Evolutionary conservation across 257 asterid species (phyloP), one percentile per base, ranked within the genome.

Genomic region (Mentha longifolia): DNA sequence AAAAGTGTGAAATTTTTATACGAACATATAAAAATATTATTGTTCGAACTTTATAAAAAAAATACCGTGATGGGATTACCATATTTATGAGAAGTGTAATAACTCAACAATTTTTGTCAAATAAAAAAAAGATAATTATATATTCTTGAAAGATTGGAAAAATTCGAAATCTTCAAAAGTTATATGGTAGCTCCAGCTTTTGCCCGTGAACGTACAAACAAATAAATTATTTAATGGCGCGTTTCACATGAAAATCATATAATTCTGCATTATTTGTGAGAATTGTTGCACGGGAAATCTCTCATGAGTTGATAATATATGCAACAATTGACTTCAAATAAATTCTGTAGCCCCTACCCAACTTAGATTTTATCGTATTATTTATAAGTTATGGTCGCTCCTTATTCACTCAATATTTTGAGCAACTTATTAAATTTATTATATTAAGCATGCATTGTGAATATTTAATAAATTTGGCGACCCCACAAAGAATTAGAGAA

Each of bases 161-260:
- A 28, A 28, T 28, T 28, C 3, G 43, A 39, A 33, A 67, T 52
- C 1, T 52, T 51, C 14, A 42, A 42, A 62, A 2, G 19, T 14
- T 25, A 7, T 28, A 55, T 8, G 45, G 43, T 14, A 4, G 46
- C 25, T 9, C 47, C 16, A 15, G 31, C 2, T 64, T 20, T 43
- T 39, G 30, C 12, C 54, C 37, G 35, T 14, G 19, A 8, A 37
- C 12, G 28, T 3, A 28, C 31, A 30, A 7, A 42, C 41, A 9
- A 22, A 37, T 15, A 3, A 35, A 17, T 51, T 6, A 16, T 7
- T 61, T 50, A 1, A n/a, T 16, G 7, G 15, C 33, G 60, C 60
- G 57, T 69, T 25, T 59, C 61, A 60, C 76, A 31, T 46, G 61
- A 67, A 60, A 46, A 46, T 28, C 22, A 56, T 59, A 45, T 16